Conservation (phyloP, 495 filamentous ascomycete genomes). For the Talaromyces liani region DNA sequence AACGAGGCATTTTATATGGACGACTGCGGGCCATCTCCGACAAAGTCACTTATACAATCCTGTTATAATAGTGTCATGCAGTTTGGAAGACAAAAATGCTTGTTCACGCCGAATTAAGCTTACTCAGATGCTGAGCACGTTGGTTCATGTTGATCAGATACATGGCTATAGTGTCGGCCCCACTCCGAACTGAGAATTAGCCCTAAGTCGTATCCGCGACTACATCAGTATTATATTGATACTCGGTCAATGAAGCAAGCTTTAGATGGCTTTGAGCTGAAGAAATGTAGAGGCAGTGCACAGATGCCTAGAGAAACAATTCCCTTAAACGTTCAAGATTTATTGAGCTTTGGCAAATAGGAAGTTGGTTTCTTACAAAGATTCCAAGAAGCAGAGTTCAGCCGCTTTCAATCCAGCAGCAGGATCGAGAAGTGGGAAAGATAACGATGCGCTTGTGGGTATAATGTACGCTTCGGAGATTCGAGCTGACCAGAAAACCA, state of each 20-base stretch:
- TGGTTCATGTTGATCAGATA: neutral
- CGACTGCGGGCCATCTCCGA: neutral
- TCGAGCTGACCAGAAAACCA: neutral
- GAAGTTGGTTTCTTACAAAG: neutral
- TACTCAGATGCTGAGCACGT: neutral
- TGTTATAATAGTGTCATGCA: neutral
- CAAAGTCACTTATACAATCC: neutral
- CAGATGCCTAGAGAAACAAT: neutral
- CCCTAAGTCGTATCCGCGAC: neutral
- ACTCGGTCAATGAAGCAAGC: neutral
- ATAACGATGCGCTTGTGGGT: neutral
- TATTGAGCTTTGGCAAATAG: neutral
- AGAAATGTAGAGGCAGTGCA: neutral
- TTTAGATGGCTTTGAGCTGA: neutral
- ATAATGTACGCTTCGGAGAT: no score
- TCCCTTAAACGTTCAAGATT: neutral
- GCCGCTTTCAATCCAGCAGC: neutral
- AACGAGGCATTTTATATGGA: neutral
- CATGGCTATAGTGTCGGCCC: neutral
- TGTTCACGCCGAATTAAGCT: neutral
- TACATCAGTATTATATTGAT: neutral
- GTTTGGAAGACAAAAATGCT: no score
- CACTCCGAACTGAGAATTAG: neutral
- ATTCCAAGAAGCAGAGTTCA: neutral
- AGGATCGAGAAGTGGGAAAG: neutral